Evolutionary conservation across 139 green algal species (phyloP).

Genomic region (Ettlia oleoabundans): DNA sequence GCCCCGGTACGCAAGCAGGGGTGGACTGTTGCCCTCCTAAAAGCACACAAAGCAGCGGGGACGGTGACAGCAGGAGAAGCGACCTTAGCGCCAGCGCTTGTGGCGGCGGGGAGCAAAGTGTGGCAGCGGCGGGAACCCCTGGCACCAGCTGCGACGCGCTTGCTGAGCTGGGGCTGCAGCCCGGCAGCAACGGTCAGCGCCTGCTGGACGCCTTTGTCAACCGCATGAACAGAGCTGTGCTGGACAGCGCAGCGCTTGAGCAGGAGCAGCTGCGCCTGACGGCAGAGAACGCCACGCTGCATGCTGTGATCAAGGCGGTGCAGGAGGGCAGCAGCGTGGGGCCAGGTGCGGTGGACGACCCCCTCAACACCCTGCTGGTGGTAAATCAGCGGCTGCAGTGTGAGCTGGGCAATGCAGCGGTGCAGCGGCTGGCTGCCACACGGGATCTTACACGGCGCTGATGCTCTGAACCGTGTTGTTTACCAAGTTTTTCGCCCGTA

Average conservation of each 20-base stretch:
- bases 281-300: conserved; percentile 82
- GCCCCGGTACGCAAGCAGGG: no score
- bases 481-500: background rate
- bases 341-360: conserved; percentile 82
- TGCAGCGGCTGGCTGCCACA: background rate
- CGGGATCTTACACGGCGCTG: background rate
- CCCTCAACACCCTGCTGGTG: conserved; percentile 86
- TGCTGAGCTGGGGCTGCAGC: conserved; percentile 5
- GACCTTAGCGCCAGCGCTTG: no score
- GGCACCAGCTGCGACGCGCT: background rate
- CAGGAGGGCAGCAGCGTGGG: conserved; percentile 81
- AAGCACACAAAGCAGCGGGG: no score
- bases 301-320: conserved; percentile 75
- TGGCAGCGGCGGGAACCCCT: no score
- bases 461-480: background rate
- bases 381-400: conserved; percentile 84
- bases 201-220: conserved; percentile 8
- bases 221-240: conserved; percentile 38
- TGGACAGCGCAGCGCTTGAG: conserved; percentile 76
- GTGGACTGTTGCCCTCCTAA: no score
- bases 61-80: no score
- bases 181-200: conserved; percentile 18
- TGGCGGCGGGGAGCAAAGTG: no score
- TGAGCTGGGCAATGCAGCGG: background rate
- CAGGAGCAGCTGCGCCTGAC: conserved; percentile 75